Conservation (phyloP, 148 eudicot species). For the Talinum fruticosum region DNA sequence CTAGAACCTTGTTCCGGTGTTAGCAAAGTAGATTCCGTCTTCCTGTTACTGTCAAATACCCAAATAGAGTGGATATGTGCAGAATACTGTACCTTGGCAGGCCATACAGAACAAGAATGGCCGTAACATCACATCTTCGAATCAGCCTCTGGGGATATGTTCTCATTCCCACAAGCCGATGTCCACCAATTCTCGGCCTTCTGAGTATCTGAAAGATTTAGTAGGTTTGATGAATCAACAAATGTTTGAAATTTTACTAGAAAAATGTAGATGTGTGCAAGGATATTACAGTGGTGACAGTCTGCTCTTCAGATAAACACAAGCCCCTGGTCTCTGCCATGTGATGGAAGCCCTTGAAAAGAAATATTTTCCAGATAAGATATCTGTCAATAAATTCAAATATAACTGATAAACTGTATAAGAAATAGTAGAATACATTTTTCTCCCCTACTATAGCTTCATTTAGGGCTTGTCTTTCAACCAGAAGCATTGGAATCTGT, state of each 20-base stretch:
- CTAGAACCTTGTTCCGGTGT: not conserved
- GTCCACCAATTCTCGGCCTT: conserved; percentile 82
- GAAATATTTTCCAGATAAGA: not conserved
- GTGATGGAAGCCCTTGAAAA: conserved; percentile 82
- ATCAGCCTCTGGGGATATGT: conserved; percentile 81
- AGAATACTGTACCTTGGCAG: conserved; percentile 69
- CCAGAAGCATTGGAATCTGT: conserved; percentile 95
- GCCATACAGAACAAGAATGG: conserved; percentile 93
- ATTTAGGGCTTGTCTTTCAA: conserved; percentile 95
- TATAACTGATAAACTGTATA: conserved; percentile 10
- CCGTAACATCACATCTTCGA: conserved; percentile 94
- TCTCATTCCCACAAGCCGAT: conserved; percentile 80
- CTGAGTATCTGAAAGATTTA: conserved; percentile 54
- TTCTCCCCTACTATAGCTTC: conserved; percentile 99
- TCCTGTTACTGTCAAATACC: not conserved
- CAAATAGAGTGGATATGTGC: not conserved
- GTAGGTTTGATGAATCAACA: not conserved
- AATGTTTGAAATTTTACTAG: not conserved
- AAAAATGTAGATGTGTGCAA: not conserved
- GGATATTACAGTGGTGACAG: conserved; percentile 78
- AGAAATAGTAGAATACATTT: conserved; percentile 40
- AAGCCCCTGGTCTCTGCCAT: conserved; percentile 99
- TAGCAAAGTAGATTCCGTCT: too few species aligned
- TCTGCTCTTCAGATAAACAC: conserved; percentile 99
- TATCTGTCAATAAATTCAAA: not conserved